Evolutionary conservation across 805 yeast genomes (phyloP).

Genomic region (Hanseniaspora clermontiae): DNA sequence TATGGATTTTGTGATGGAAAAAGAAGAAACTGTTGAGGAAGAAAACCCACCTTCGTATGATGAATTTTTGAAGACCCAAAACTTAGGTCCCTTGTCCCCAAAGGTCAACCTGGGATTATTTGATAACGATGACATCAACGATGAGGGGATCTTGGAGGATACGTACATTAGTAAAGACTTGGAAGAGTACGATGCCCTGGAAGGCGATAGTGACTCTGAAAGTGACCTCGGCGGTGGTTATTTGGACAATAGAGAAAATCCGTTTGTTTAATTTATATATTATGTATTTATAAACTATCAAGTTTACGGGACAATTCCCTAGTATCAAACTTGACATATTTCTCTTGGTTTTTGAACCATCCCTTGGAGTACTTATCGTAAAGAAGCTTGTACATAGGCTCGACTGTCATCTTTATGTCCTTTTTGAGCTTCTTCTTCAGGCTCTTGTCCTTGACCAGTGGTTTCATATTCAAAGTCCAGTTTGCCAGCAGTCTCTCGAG

Average conservation of each 20-base stretch:
- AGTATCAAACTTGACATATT: constrained; percentile 29
- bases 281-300: constrained; percentile 22
- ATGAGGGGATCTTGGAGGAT: neutral
- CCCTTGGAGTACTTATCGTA: constrained; percentile 45
- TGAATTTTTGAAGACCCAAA: constrained; percentile 6
- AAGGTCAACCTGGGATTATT: constrained; percentile 1
- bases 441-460: constrained; percentile 53
- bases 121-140: neutral
- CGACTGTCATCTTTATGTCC: constrained; percentile 59
- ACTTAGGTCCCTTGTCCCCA: constrained; percentile 7
- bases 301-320: constrained; percentile 22
- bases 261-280: constrained; percentile 1
- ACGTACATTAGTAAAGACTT: constrained; percentile 5
- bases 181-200: constrained; percentile 14
- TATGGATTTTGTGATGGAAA: neutral
- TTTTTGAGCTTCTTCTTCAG: constrained; percentile 51
- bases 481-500: constrained; percentile 65
- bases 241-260: constrained; percentile 8
- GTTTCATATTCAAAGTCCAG: constrained; percentile 33
- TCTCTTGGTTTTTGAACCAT: constrained; percentile 28
- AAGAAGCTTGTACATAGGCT: constrained; percentile 75
- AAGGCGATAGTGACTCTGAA: constrained; percentile 11
- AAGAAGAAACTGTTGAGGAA: neutral
- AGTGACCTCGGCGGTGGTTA: constrained; percentile 7
- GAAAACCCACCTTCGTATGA: constrained; percentile 7